Evolutionary conservation across 306 rosid genomes (phyloP).

Genomic region (Fragaria nilgerrensis): DNA sequence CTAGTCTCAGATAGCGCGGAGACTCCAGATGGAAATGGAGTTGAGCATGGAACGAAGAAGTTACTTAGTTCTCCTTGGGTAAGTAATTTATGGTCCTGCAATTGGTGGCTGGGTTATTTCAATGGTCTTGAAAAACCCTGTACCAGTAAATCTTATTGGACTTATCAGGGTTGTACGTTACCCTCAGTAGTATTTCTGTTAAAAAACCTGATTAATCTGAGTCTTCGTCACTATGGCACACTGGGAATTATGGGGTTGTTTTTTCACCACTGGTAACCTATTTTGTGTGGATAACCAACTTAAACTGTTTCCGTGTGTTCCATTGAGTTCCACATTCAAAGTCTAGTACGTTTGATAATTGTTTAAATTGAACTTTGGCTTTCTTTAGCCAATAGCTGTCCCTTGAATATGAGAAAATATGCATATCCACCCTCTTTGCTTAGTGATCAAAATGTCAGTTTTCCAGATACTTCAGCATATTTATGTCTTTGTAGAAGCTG

Average conservation of each 20-base stretch:
- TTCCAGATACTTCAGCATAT: background rate
- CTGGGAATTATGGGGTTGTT: background rate
- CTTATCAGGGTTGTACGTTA: background rate
- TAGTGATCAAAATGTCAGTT: background rate
- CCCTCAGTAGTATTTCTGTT: background rate
- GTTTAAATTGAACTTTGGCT: background rate
- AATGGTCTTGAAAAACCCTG: background rate
- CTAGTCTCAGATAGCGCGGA: slow-evolving; percentile 56
- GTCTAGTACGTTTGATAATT: background rate
- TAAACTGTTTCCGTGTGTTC: background rate
- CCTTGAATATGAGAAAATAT: background rate
- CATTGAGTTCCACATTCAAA: background rate
- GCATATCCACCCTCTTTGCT: background rate
- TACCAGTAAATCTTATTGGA: background rate
- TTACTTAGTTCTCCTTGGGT: slow-evolving; percentile 42
- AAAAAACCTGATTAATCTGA: background rate
- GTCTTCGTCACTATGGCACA: background rate
- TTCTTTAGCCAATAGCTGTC: background rate
- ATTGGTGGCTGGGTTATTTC: background rate
- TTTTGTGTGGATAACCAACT: background rate
- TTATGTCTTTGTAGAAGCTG: background rate
- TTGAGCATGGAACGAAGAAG: slow-evolving; percentile 29
- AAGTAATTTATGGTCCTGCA: slow-evolving; percentile 31
- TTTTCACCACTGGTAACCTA: background rate
- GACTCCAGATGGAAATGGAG: slow-evolving; percentile 30